Evolutionary conservation across 345 rosid genomes (phyloP).

Genomic region (Eucalyptus leucophloia): DNA sequence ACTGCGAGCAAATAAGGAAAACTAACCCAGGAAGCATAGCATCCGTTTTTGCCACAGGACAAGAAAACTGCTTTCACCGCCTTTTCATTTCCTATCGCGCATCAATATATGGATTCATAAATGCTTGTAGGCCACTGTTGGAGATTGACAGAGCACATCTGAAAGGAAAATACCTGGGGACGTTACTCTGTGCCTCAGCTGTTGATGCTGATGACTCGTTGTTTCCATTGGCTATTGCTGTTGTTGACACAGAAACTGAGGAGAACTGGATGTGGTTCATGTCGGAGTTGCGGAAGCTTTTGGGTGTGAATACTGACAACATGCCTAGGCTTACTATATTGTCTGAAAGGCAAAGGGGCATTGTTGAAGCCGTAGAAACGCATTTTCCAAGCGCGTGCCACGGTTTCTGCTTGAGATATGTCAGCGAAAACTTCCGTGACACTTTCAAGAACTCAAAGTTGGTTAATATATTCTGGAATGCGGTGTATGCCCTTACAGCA

Average conservation of each 20-base stretch:
- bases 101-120: slow-evolving; percentile 82
- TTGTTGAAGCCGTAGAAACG: slow-evolving; percentile 92
- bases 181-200: slow-evolving; percentile 83
- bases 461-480: slow-evolving; percentile 92
- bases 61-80: slow-evolving; percentile 91
- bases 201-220: slow-evolving; percentile 84
- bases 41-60: slow-evolving; percentile 74
- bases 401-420: slow-evolving; percentile 84
- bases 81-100: slow-evolving; percentile 84
- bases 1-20: slow-evolving; percentile 79
- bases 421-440: slow-evolving; percentile 87
- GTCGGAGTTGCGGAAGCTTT: slow-evolving; percentile 90
- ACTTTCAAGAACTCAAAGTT: slow-evolving; percentile 88
- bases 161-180: slow-evolving; percentile 91
- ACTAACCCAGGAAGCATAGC: slow-evolving; percentile 90
- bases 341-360: slow-evolving; percentile 77
- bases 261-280: slow-evolving; percentile 99
- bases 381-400: slow-evolving; percentile 94
- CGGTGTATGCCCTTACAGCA: slow-evolving; percentile 85
- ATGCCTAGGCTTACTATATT: slow-evolving; percentile 98
- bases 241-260: slow-evolving; percentile 72
- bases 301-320: slow-evolving; percentile 83
- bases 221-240: slow-evolving; percentile 85
- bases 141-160: slow-evolving; percentile 87
- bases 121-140: slow-evolving; percentile 89